These are phyloP conservation scores for Diutina siamensis DNA, from an alignment of 1,139 yeast species.

Conservation along the genomic window DNA sequence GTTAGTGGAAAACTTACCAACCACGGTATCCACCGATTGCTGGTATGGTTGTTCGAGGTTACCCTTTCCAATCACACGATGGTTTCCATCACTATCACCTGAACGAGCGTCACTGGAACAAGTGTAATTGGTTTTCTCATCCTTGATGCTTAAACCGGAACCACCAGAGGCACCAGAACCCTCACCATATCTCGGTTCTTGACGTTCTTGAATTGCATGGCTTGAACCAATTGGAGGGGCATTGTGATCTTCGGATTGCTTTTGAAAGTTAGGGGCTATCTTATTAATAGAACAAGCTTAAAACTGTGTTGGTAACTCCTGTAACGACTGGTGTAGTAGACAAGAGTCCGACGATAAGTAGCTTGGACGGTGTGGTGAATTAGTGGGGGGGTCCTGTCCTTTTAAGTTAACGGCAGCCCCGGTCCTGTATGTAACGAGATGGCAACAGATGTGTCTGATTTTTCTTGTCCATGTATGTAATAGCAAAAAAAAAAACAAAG, in stretches of 20 bases:
- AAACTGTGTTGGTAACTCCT: no score
- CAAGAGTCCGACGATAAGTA: neutral
- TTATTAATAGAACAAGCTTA: neutral
- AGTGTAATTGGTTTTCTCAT: neutral
- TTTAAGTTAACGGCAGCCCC: neutral
- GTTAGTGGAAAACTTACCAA: constrained; percentile 8
- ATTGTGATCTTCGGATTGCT: constrained; percentile 7
- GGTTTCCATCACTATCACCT: neutral
- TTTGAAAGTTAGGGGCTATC: neutral
- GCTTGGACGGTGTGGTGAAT: neutral
- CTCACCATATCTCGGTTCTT: constrained; percentile 9
- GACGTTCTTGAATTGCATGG: constrained; percentile 13
- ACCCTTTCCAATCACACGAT: neutral
- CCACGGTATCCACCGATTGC: constrained; percentile 8
- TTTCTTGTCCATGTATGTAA: no score
- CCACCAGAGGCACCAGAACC: no score
- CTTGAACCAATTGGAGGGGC: constrained; percentile 12
- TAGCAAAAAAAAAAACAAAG: no score
- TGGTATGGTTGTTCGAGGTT: constrained; percentile 6
- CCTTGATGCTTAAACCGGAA: constrained; percentile 3
- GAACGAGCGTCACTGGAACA: neutral
- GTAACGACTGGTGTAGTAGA: no score
- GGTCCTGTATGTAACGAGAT: neutral
- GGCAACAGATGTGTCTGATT: neutral
- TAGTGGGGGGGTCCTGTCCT: neutral